phyloP scores from a whole-genome alignment of 2,329 filamentous ascomycete species.

The Lachnum nothofagi region DNA sequence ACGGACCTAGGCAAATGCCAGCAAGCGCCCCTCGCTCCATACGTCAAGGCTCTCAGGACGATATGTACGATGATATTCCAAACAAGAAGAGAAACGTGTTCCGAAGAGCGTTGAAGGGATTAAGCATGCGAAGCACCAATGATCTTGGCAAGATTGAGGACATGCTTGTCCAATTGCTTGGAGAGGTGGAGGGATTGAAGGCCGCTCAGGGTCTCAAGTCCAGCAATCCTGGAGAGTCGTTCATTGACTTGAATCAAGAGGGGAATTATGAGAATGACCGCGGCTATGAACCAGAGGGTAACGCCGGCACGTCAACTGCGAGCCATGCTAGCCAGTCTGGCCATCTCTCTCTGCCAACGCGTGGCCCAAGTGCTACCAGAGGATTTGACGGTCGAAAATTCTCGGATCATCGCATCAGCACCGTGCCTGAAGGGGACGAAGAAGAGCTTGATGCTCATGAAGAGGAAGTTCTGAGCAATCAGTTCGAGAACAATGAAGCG shows the following conservation, averaged over 20 bases:
- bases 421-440: conserved; percentile 77
- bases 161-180: conserved; percentile 86
- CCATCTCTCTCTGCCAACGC: conserved; percentile 59
- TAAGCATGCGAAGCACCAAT: conserved; percentile 80
- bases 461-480: conserved; percentile 45
- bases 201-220: conserved; percentile 45
- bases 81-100: conserved; percentile 91
- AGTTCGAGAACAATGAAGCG: conserved; percentile 54
- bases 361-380: conserved; percentile 39
- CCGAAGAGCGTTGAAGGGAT: conserved; percentile 82
- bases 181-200: conserved; percentile 83
- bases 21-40: conserved; percentile 45
- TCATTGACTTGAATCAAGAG: conserved; percentile 61
- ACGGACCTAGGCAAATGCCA: conserved; percentile 80
- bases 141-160: conserved; percentile 85
- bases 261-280: conserved; percentile 62
- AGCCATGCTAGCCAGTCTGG: conserved; percentile 71
- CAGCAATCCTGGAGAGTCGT: conserved; percentile 57
- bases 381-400: conserved; percentile 43
- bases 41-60: conserved; percentile 46
- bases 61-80: conserved; percentile 50
- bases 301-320: conserved; percentile 68
- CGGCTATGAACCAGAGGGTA: conserved; percentile 80
- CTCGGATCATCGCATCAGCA: conserved; percentile 81
- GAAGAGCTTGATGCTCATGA: conserved; percentile 44